Evolutionary conservation across 1,284 basidiomycete species (phyloP), one percentile per base, ranked within the genome.

Genomic region (Cryptococcus jaspeensis): DNA sequence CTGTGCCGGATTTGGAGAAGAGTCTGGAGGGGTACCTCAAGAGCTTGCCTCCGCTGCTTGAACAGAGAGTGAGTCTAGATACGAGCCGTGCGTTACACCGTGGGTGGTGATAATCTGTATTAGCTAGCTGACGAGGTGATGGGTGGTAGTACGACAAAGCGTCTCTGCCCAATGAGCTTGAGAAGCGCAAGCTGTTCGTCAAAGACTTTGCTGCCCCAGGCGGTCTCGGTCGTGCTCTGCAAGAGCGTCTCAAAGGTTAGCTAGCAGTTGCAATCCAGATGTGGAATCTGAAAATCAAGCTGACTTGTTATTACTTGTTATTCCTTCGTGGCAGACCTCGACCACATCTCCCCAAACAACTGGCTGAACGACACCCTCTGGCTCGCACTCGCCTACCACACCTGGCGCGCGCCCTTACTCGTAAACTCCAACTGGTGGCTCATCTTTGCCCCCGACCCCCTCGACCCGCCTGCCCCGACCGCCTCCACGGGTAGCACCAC

Each of bases 361-460:
- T 98, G 95, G 95, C 84, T 99, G 13, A 86, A 96, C 67, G 94
- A 98, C 77, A 92, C 90, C 54, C 88, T 94, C 69, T 98, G 95
- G 95, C 80, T 87, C 56, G 86, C 88, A 65, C 88, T 89, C 64
- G 87, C 91, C 0, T 99, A 98, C 77, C 86, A 92, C 60, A 89
- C 92, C 77, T 92, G 88, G 87, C 84, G 94, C 45, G 84, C 85
- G 1, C 92, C 95, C 0, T 80, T 98, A 35, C 81, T 92, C 56
- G 79, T 99, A 69, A 90, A 98, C 78, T 95, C 92, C 9, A 97
- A 98, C 72, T 98, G 94, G 94, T 98, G 94, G 94, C 81, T 97
- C 44, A 82, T 91, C n/a, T 90, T 94, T 72, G 75, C 77, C 38
- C 74, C 80, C 44, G 83, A 85, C 70, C 66, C 76, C 15, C 71